Percentiles rank a stretch among this genome's conserved stretches.
phyloP scores from a whole-genome alignment of 805 yeast genomes.

The Yarrowia deformans region DNA sequence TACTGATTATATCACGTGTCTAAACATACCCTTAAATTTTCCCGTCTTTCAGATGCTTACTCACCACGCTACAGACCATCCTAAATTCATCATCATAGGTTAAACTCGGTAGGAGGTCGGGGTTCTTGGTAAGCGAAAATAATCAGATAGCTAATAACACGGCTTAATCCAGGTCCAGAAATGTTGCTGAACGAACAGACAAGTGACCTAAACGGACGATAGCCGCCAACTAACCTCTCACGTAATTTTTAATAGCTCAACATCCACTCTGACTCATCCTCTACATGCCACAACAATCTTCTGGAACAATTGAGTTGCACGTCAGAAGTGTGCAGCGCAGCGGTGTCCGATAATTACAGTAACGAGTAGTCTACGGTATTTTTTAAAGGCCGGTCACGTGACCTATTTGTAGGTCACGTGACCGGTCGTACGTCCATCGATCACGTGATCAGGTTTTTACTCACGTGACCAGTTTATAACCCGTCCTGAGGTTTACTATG shows the following conservation, averaged over 20 bases:
- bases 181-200: no score
- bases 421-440: neutral
- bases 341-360: constrained; percentile 9
- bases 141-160: neutral
- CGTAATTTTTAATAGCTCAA: no score
- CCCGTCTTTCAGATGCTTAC: neutral
- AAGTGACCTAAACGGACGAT: no score
- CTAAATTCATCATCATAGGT: neutral
- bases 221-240: no score
- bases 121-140: neutral
- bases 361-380: neutral
- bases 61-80: neutral
- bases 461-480: constrained; percentile 8
- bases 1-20: no score
- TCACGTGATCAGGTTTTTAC: no score
- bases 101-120: constrained; percentile 22
- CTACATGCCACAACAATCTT: neutral
- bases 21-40: neutral
- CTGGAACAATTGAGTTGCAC: constrained; percentile 9
- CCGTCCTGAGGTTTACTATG: neutral
- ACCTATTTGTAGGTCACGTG: neutral
- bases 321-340: constrained; percentile 6
- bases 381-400: neutral
- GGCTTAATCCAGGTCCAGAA: neutral
- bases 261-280: no score